Evolutionary conservation across 2,329 filamentous ascomycete species (phyloP).

Genomic region (Colletotrichum sp.): DNA sequence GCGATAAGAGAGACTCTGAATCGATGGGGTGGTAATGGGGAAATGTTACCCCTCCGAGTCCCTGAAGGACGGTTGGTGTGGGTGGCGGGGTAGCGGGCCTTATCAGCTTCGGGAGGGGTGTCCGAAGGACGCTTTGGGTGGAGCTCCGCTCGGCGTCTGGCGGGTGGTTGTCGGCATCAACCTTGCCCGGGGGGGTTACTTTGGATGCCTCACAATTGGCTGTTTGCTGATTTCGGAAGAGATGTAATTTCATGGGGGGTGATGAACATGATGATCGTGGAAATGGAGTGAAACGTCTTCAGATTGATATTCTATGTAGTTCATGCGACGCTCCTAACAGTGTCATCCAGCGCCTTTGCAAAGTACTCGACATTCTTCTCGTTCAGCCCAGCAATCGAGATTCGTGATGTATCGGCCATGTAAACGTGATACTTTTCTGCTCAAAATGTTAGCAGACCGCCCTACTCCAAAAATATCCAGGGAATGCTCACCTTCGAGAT

Average conservation of each 20-base stretch:
- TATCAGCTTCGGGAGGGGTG: conserved; percentile 12
- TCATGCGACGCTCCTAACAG: neutral
- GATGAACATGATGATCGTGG: neutral
- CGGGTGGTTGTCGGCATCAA: neutral
- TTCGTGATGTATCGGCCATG: conserved; percentile 41
- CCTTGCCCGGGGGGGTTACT: neutral
- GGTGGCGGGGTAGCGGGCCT: conserved; percentile 1
- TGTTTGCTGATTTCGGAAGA: too few species aligned
- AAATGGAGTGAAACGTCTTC: accelerated
- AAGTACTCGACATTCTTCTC: conserved; percentile 36
- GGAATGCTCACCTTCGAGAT: conserved; percentile 30
- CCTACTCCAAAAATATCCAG: too few species aligned
- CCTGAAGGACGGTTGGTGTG: neutral
- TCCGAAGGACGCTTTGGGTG: neutral
- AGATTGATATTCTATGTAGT: neutral
- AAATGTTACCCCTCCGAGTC: neutral
- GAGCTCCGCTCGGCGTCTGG: conserved; percentile 3
- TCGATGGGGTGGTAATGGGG: neutral
- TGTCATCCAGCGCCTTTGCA: conserved; percentile 24
- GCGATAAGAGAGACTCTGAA: neutral
- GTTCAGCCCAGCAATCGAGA: conserved; percentile 43
- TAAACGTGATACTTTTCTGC: conserved; percentile 39
- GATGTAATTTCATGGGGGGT: neutral
- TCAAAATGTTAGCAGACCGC: accelerated
- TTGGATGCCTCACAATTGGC: neutral